These are phyloP conservation scores for Podaxis sp. DNA, from an alignment of 768 basidiomycete species.

Conservation along the genomic window DNA sequence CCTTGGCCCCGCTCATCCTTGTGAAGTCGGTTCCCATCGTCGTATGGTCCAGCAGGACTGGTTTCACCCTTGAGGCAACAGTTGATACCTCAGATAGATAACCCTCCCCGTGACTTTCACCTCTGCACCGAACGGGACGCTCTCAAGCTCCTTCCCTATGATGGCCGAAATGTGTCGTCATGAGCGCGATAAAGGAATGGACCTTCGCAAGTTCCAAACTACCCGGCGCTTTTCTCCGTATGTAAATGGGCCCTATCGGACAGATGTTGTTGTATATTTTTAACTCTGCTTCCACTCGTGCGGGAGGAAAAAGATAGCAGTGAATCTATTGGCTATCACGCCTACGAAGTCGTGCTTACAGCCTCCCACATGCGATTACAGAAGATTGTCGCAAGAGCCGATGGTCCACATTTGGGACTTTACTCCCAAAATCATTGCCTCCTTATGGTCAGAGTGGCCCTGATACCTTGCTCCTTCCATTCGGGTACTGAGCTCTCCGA, in stretches of 20 bases:
- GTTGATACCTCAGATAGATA: not conserved
- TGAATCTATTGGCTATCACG: not conserved
- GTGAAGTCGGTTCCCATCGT: not conserved
- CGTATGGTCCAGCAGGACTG: not conserved
- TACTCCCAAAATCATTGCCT: not conserved
- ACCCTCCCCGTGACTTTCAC: not conserved
- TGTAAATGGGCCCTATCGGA: not conserved
- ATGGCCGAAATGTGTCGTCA: not conserved
- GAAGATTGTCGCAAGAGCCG: not conserved
- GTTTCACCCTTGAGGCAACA: not conserved
- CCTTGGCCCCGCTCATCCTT: not conserved
- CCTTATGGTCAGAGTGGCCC: not conserved
- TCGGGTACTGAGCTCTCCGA: not conserved
- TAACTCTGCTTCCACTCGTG: not conserved
- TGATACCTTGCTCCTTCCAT: not conserved
- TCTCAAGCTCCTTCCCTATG: not conserved
- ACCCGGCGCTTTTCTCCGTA: not conserved
- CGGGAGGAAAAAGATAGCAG: not conserved
- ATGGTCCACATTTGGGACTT: not conserved
- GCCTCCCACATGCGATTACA: not conserved
- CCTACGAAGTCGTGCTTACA: not conserved
- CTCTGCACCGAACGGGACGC: not conserved
- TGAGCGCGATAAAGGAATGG: not conserved
- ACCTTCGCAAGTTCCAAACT: not conserved
- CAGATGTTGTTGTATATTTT: not conserved